Evolutionary conservation across 2,329 filamentous ascomycete species (phyloP), one percentile per base, ranked within the genome.

Genomic region (Fusarium sublunatum): DNA sequence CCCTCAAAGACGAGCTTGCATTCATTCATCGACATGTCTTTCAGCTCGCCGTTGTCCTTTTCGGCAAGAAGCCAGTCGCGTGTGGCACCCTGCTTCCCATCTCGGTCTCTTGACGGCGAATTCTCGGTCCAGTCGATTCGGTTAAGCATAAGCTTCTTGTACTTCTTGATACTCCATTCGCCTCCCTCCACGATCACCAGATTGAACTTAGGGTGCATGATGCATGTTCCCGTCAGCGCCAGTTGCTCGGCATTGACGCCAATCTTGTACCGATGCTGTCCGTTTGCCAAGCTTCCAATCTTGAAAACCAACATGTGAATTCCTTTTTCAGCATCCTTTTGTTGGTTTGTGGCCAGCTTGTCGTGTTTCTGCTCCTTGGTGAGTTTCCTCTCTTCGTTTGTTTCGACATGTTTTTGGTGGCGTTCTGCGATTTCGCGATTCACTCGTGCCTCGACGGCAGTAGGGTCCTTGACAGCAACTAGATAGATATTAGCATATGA

Each of bases 121-220:
- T 96, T 97, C 74, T 98, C 93, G 3, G 90, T 91, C 95, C 96
- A 99, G 75, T 96, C 90, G 72, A 98, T 93, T 43, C 95, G 92
- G 68, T 94, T 89, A 39, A 96, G 82, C 91, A 99, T 93, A 28
- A 99, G 83, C 75, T 97, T 97, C 75, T 91, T 92, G 81, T 94
- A 98, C 62, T 89, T 89, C 48, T 87, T 88, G 74, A 95, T 90
- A 57, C 90, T 91, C 79, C 95, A 89, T 58, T 88, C 82, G 35
- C 95, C 95, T 31, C 94, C 95, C 75, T 99, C 96, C 2, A 97
- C 93, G 63, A 99, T 87, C 13, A 99, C 87, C 4, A 99, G 79
- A 73, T 91, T 96, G 77, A 97, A 89, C 64, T 89, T 90, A 1
- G 95, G 95, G 72, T 97, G 88, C 83, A 97, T 88, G 65, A 99